Base-by-base conservation (phyloP, 2,329 filamentous ascomycete species). In the Herpotrichia juniperi region DNA sequence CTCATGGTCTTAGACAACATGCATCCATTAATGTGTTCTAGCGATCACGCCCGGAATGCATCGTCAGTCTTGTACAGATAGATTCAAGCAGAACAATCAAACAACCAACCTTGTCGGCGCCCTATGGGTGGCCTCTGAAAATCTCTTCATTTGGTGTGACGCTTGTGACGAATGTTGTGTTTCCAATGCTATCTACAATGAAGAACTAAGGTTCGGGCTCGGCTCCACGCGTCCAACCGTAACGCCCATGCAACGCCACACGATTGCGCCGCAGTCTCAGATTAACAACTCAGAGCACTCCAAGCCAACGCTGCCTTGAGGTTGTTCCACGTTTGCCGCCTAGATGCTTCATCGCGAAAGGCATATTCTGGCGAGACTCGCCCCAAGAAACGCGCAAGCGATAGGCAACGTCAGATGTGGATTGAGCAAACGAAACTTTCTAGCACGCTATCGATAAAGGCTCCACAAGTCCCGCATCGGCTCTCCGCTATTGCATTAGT, bases 61-160 rank as follows among this genome's bases (percentile, higher is more conserved):
- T 46, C 43, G 28, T 14, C 34, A 43, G 43, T 37, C 49, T 42
- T 47, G 49, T 51, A 51, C 43, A 47, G 31, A 51, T 51, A 51
- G 49, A 17, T 47, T 22, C 48, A 9, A 34, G 22, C 39, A 26
- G 10, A 37, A 9, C 11, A 35, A 47, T 16, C 40, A 43, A 43
- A 28, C 24, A 25, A 25, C 28, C 25, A 35, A 30, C n/a, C 16
- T 31, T 14, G n/a, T 30, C 19, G n/a, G 9, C n/a, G 16, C 42
- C 34, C 8, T 14, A 7, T 5, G 34, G n/a, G 4, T 19, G n/a
- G 34, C 16, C 17, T 17, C 34, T 19, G 16, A 37, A 19, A 17
- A 5, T 37, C 16, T 17, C 21, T 7, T 37, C 3, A 7, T 12
- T n/a, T 37, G 34, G 14, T n/a, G 14, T 34, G 31, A 37, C 16